Conservation (phyloP, 768 basidiomycete genomes). For the Melanogaster broomeanus region DNA sequence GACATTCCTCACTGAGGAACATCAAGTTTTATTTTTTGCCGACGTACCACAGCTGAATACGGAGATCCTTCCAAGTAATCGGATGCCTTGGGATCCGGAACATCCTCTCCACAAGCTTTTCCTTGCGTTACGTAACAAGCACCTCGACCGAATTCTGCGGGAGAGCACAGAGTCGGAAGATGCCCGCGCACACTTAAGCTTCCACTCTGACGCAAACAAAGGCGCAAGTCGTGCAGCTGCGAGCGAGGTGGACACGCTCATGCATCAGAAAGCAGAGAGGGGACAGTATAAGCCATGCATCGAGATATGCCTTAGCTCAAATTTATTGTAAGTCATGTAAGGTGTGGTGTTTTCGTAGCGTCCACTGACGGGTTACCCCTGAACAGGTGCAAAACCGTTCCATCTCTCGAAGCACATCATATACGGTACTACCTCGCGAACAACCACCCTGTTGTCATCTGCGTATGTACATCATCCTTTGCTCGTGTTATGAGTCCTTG, state of each 20-base stretch:
- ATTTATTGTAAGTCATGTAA: constrained; percentile 59
- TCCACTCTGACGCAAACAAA: constrained; percentile 12
- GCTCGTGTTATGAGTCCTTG: not conserved
- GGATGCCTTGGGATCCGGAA: constrained; percentile 15
- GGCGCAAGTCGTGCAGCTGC: constrained; percentile 21
- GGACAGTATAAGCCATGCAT: constrained; percentile 54
- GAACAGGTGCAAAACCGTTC: constrained; percentile 67
- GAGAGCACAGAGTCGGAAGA: constrained; percentile 17
- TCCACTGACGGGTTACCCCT: not conserved
- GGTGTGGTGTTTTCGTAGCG: not conserved
- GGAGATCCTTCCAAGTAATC: constrained; percentile 16
- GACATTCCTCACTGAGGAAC: constrained; percentile 70
- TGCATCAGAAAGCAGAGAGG: constrained; percentile 4
- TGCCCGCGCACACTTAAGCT: not conserved
- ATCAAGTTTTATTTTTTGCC: constrained; percentile 52
- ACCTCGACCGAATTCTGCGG: constrained; percentile 20
- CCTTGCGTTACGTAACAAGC: constrained; percentile 22
- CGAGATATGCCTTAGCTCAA: constrained; percentile 83
- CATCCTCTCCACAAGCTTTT: constrained; percentile 26
- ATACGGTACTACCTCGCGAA: constrained; percentile 63
- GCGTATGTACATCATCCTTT: constrained; percentile 45
- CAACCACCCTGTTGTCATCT: constrained; percentile 73
- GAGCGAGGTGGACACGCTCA: constrained; percentile 21
- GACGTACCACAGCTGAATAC: constrained; percentile 21
- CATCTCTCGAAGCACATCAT: constrained; percentile 67